A percentile compares a stretch with the other conserved stretches of the same genome.
phyloP scores from a whole-genome alignment of 2,329 filamentous ascomycete genomes.

The Aspergillus spinulosporus region DNA sequence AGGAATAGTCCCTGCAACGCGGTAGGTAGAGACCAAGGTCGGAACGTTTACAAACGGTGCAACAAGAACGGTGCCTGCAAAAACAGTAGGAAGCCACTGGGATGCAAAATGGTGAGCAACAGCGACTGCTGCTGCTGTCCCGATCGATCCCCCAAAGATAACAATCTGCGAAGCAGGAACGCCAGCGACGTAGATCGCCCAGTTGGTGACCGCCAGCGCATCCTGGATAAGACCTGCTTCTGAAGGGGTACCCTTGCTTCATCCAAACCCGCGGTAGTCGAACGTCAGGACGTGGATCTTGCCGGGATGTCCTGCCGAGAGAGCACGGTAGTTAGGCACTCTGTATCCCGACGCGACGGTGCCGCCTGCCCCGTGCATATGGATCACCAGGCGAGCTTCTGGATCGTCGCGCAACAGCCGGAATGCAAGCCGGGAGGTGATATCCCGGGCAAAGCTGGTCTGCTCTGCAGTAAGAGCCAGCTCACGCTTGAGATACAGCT shows the following conservation, averaged over 20 bases:
- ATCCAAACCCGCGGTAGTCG: conserved; percentile 55
- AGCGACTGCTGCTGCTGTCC: conserved; percentile 54
- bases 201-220: conserved; percentile 55
- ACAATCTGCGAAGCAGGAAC: conserved; percentile 58
- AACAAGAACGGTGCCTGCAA: conserved; percentile 57
- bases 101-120: conserved; percentile 47
- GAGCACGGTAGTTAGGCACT: conserved; percentile 56
- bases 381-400: conserved; percentile 48
- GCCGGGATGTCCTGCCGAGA: conserved; percentile 40
- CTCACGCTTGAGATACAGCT: conserved; percentile 48
- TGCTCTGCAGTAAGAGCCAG: conserved; percentile 43
- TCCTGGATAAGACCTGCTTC: conserved; percentile 58
- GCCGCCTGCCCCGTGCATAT: conserved; percentile 58
- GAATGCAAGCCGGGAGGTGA: conserved; percentile 43
- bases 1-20: conserved; percentile 56
- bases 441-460: conserved; percentile 33
- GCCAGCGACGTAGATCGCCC: conserved; percentile 53
- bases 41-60: conserved; percentile 59
- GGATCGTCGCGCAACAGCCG: conserved; percentile 49
- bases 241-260: conserved; percentile 54
- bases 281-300: conserved; percentile 61
- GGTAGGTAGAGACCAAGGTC: conserved; percentile 58
- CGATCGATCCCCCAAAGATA: conserved; percentile 61
- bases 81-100: conserved; percentile 47
- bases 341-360: conserved; percentile 59